A percentile compares a stretch with the other conserved stretches of the same genome.
Conservation (phyloP, 2,329 filamentous ascomycete species). For the Rhynchosporium graminicola region DNA sequence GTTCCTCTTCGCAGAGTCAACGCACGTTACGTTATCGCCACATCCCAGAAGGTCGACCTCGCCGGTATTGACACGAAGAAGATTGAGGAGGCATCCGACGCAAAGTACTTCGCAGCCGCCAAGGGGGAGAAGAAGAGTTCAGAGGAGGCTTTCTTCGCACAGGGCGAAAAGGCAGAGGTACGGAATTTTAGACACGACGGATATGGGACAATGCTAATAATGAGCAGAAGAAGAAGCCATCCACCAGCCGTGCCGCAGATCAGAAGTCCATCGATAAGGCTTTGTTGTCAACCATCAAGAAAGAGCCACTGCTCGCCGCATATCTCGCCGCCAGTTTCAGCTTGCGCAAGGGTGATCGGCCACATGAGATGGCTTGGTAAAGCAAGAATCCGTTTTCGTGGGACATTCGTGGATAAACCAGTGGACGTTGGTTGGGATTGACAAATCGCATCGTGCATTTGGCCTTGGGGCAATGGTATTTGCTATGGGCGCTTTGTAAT, state of each 20-base stretch:
- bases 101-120: slow-evolving; percentile 96
- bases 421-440: slow-evolving; percentile 52
- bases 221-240: slow-evolving; percentile 91
- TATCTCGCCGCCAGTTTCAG: slow-evolving; percentile 97
- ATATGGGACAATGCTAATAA: slow-evolving; percentile 25
- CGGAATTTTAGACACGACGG: slow-evolving; percentile 40
- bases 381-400: slow-evolving; percentile 36
- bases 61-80: slow-evolving; percentile 86
- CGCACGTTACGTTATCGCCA: slow-evolving; percentile 91
- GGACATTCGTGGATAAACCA: slow-evolving; percentile 39
- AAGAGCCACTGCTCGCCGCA: slow-evolving; percentile 89
- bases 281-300: slow-evolving; percentile 94
- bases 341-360: slow-evolving; percentile 98
- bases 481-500: slow-evolving; percentile 42
- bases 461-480: slow-evolving; percentile 60
- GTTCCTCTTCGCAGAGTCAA: slow-evolving; percentile 95
- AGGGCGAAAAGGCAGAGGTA: slow-evolving; percentile 97
- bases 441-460: slow-evolving; percentile 63
- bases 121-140: slow-evolving; percentile 93
- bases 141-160: slow-evolving; percentile 99
- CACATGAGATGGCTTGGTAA: slow-evolving; percentile 99
- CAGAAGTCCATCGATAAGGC: slow-evolving; percentile 99
- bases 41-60: slow-evolving; percentile 82
- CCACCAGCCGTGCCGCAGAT: slow-evolving; percentile 88
- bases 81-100: slow-evolving; percentile 70